phyloP scores from a whole-genome alignment of 495 filamentous ascomycete species.

The Achaetomiella virescens region DNA sequence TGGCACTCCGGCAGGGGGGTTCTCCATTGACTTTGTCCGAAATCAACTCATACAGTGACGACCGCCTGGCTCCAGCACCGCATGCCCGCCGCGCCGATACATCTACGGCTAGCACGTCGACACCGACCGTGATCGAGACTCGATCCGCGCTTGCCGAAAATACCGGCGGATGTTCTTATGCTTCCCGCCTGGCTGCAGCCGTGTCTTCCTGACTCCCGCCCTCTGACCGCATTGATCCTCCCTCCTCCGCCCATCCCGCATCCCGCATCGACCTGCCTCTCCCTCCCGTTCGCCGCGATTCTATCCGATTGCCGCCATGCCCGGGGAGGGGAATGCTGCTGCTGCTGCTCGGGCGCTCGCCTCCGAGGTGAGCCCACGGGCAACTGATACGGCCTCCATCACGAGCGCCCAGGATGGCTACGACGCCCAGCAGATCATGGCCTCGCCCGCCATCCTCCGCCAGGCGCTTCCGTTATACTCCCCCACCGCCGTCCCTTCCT shows the following conservation, averaged over 20 bases:
- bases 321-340: constrained; percentile 16
- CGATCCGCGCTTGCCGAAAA: background rate
- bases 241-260: too few relatives aligned
- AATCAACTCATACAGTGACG: too few relatives aligned
- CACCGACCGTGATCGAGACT: background rate
- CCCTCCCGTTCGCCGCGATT: background rate
- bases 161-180: background rate
- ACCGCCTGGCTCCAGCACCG: too few relatives aligned
- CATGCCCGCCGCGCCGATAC: too few relatives aligned
- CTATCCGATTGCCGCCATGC: constrained; percentile 8
- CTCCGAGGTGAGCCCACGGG: constrained; percentile 13
- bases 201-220: background rate
- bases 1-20: too few relatives aligned
- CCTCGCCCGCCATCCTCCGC: constrained; percentile 62
- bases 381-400: constrained; percentile 11
- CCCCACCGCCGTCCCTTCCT: constrained; percentile 34
- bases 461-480: constrained; percentile 50
- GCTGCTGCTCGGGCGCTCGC: background rate
- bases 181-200: background rate
- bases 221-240: too few relatives aligned
- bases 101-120: too few relatives aligned
- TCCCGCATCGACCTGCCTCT: too few relatives aligned
- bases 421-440: constrained; percentile 57
- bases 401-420: constrained; percentile 22
- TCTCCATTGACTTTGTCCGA: too few relatives aligned